Conservation (phyloP, 2,329 filamentous ascomycete species). For the Neobulgaria alba region DNA sequence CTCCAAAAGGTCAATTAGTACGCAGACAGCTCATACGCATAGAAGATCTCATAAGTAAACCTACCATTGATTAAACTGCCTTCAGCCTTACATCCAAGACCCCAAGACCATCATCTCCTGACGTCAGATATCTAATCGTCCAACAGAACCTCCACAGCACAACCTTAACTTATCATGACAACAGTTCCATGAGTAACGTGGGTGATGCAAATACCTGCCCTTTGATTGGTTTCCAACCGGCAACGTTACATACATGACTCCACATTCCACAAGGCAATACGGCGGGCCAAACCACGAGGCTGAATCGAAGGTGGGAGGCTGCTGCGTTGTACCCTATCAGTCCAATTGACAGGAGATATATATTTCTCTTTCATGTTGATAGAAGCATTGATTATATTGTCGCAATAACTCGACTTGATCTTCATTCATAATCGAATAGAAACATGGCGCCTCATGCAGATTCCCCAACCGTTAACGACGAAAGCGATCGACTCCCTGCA, state of each 20-base stretch:
- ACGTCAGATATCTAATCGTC: no score
- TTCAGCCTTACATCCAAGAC: no score
- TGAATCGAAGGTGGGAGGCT: neutral
- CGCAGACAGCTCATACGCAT: no score
- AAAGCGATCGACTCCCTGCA: conserved; percentile 18
- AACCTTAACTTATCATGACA: no score
- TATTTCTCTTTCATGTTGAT: neutral
- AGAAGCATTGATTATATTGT: neutral
- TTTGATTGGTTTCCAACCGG: neutral
- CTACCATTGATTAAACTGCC: no score
- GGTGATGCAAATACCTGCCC: neutral
- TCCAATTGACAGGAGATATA: no score
- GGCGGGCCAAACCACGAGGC: neutral
- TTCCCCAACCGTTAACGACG: conserved; percentile 7
- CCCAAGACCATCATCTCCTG: no score
- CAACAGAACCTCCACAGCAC: no score
- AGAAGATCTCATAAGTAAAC: no score
- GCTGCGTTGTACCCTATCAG: neutral
- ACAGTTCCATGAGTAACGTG: no score
- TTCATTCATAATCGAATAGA: neutral
- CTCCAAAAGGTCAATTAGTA: no score
- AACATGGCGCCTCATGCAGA: conserved; percentile 25
- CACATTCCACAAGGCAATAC: no score
- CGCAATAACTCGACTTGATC: neutral
- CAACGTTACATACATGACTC: neutral